These are phyloP conservation scores for Sporodiniella umbellata DNA, from an alignment of 371 early-diverging fungal genomes.

Conservation along the genomic window DNA sequence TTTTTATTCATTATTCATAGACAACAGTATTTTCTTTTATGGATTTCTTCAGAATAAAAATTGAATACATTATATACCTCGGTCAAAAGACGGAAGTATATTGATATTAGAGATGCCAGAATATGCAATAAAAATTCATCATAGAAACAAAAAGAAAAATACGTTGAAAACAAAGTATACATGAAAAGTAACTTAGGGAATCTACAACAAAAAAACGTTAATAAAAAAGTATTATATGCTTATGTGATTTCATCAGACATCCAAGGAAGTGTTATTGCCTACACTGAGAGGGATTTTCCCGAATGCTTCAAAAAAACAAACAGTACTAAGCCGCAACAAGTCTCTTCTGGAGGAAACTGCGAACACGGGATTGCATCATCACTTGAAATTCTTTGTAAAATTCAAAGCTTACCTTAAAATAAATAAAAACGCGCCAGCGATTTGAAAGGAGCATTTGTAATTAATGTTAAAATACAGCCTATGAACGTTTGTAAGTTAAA, in stretches of 20 bases:
- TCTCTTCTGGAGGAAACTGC: constrained; percentile 37
- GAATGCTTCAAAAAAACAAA: background rate
- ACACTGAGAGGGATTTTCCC: constrained; percentile 26
- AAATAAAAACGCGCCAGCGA: background rate
- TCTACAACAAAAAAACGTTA: no score
- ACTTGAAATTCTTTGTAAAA: constrained; percentile 6
- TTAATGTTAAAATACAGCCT: no score
- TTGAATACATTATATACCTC: constrained; percentile 34
- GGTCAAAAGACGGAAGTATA: constrained; percentile 27
- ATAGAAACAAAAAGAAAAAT: background rate
- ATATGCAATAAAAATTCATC: constrained; percentile 26
- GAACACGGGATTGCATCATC: constrained; percentile 41
- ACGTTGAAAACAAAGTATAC: no score
- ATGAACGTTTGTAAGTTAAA: no score
- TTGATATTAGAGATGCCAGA: constrained; percentile 40
- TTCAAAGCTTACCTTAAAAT: background rate
- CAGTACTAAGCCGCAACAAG: constrained; percentile 19
- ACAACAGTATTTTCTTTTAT: background rate
- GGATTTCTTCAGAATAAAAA: constrained; percentile 21
- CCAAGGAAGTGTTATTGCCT: constrained; percentile 36
- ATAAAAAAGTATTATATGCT: no score
- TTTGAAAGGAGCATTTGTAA: background rate
- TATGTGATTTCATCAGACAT: constrained; percentile 25
- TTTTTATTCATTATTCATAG: no score
- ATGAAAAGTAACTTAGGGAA: no score